A percentile compares a stretch with the other conserved stretches of the same genome.
Evolutionary conservation across 163 green algal species (phyloP).

Genomic region (Trebouxiophyceae sp.): DNA sequence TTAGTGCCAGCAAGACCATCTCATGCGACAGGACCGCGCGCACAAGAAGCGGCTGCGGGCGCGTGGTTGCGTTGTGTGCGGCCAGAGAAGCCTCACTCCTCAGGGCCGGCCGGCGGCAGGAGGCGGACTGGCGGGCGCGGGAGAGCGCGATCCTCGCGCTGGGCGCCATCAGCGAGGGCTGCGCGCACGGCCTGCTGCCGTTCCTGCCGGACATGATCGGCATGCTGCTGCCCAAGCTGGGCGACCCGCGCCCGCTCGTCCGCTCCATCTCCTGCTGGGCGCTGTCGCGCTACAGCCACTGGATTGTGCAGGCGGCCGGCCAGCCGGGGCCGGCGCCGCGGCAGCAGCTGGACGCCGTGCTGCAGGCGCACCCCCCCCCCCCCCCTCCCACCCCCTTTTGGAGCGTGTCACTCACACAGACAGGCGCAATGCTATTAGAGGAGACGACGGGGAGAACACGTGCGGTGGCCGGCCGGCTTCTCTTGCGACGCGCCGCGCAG

Average conservation of each 20-base stretch:
- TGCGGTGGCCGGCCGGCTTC: no score
- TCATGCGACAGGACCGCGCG: no score
- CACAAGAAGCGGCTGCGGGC: no score
- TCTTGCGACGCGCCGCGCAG: no score
- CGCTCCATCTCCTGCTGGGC: slow-evolving; percentile 89
- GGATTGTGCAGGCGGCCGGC: slow-evolving; percentile 28
- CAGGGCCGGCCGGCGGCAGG: no score
- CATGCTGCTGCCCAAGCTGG: slow-evolving; percentile 51
- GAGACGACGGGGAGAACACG: no score
- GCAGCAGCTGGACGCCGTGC: slow-evolving; percentile 22
- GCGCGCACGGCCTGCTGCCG: slow-evolving; percentile 69
- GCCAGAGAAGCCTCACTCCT: no score
- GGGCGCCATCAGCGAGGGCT: slow-evolving; percentile 87
- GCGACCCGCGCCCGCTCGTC: slow-evolving; percentile 58
- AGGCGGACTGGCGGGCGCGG: slow-evolving; percentile 57
- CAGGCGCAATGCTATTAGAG: no score
- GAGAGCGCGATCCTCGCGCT: slow-evolving; percentile 89
- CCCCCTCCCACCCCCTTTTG: background rate
- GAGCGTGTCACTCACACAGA: no score
- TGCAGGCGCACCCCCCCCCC: slow-evolving; percentile 17
- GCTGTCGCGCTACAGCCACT: slow-evolving; percentile 71
- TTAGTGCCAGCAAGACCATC: no score
- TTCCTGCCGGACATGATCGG: slow-evolving; percentile 63
- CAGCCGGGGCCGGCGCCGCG: slow-evolving; percentile 3
- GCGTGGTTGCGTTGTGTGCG: no score